Conservation (phyloP, 1,284 basidiomycete genomes). For the Apiotrichum montevideense region DNA sequence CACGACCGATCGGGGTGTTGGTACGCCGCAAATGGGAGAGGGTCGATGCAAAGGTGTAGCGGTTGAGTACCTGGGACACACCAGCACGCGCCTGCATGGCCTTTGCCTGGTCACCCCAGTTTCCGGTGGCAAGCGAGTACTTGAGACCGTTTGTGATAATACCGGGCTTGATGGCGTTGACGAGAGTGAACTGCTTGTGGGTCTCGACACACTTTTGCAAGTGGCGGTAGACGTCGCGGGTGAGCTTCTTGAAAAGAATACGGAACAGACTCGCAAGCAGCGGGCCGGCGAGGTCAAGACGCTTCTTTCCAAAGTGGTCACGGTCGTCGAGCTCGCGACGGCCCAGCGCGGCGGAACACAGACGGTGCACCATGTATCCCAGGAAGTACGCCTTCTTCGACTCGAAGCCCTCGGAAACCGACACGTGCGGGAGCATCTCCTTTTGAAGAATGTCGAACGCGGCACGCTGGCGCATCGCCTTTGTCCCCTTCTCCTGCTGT, state of each 20-base stretch:
- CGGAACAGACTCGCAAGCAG: conserved; percentile 92
- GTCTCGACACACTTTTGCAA: conserved; percentile 98
- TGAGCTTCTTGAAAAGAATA: conserved; percentile 95
- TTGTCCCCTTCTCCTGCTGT: conserved; percentile 85
- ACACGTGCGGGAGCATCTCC: conserved; percentile 97
- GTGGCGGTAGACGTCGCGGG: conserved; percentile 94
- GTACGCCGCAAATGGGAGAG: conserved; percentile 95
- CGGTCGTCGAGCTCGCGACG: conserved; percentile 95
- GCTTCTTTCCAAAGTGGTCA: conserved; percentile 99
- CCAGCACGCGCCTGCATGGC: conserved; percentile 96
- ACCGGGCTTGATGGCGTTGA: conserved; percentile 86
- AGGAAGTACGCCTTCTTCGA: conserved; percentile 99
- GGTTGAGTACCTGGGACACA: conserved; percentile 96
- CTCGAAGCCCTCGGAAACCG: conserved; percentile 91
- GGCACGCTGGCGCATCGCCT: conserved; percentile 87
- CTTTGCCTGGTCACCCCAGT: conserved; percentile 99
- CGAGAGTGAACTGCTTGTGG: conserved; percentile 90
- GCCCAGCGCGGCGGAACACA: conserved; percentile 87
- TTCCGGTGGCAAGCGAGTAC: conserved; percentile 96
- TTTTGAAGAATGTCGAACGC: conserved; percentile 98
- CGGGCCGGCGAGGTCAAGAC: conserved; percentile 92
- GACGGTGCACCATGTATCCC: conserved; percentile 99
- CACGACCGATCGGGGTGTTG: conserved; percentile 95
- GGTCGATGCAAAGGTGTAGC: conserved; percentile 98
- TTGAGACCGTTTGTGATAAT: conserved; percentile 98